Evolutionary conservation across 2,329 filamentous ascomycete genomes (phyloP).

Genomic region (Pseudopyricularia javanii): DNA sequence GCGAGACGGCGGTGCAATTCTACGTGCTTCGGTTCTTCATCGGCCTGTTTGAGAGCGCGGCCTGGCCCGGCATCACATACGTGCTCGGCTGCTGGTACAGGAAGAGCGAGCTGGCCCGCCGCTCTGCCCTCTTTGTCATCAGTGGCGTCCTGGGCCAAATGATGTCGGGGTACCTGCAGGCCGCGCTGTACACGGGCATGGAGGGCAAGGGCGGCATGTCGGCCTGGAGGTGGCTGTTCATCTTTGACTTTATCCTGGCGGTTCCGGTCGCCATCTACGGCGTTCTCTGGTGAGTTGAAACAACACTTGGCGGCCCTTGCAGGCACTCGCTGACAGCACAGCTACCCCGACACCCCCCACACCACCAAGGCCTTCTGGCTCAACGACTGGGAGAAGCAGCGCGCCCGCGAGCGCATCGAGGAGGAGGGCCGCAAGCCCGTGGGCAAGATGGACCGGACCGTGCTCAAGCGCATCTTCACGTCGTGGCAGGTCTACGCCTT

Average conservation of each 20-base stretch:
- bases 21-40: conserved; percentile 40
- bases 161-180: conserved; percentile 28
- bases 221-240: conserved; percentile 42
- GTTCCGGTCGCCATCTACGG: conserved; percentile 24
- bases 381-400: conserved; percentile 43
- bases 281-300: conserved; percentile 6
- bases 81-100: conserved; percentile 45
- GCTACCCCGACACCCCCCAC: conserved; percentile 27
- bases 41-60: conserved; percentile 40
- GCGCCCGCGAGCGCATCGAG: conserved; percentile 57
- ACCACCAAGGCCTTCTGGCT: conserved; percentile 17
- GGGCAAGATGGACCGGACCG: conserved; percentile 21
- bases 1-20: conserved; percentile 21
- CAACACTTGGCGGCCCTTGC: neutral
- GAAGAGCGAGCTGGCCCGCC: conserved; percentile 46
- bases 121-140: conserved; percentile 50
- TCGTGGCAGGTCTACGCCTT: conserved; percentile 33
- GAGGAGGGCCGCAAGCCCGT: conserved; percentile 29
- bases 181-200: conserved; percentile 39
- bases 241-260: conserved; percentile 33
- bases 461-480: conserved; percentile 22
- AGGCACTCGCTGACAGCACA: neutral
- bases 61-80: conserved; percentile 40
- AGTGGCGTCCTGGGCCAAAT: conserved; percentile 37
- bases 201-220: conserved; percentile 33